Percentiles rank a stretch among this genome's conserved stretches.
Conservation (phyloP, 352 stramenopile genomes). For the Phytophthora melonis region DNA sequence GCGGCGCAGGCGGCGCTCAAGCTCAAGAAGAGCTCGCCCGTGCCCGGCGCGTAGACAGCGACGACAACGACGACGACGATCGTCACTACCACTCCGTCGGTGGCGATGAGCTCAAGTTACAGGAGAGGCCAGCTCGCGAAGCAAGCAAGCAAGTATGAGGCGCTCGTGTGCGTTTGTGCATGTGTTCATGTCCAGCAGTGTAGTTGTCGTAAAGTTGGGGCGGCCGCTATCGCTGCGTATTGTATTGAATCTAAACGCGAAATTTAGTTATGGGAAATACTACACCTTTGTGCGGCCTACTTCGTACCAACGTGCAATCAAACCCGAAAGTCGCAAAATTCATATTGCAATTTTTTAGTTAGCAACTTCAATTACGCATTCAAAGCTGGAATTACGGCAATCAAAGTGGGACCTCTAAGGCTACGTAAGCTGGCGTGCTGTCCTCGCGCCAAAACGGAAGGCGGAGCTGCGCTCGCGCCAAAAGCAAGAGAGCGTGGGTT, state of each 20-base stretch:
- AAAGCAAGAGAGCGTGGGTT: no score
- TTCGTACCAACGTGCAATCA: no score
- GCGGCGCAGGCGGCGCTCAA: constrained; percentile 34
- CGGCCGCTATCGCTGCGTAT: constrained; percentile 19
- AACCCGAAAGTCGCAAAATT: no score
- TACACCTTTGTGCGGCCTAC: no score
- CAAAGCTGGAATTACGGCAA: no score
- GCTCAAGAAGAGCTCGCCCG: constrained; percentile 35
- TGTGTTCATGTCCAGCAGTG: constrained; percentile 15
- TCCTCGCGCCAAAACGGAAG: no score
- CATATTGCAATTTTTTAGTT: no score
- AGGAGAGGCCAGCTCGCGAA: constrained; percentile 19
- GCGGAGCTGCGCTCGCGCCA: no score
- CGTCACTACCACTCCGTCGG: background rate
- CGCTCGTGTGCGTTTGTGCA: constrained; percentile 17
- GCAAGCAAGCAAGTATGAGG: constrained; percentile 23
- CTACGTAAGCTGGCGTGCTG: no score
- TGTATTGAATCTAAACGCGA: constrained; percentile 18
- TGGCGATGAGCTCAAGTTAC: constrained; percentile 1
- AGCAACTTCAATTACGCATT: no score
- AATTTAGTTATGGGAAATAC: background rate
- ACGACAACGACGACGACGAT: no score
- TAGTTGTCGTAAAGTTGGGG: constrained; percentile 24
- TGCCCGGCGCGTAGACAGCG: constrained; percentile 13
- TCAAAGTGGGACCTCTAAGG: no score